Evolutionary conservation across 2,329 filamentous ascomycete species (phyloP).

Genomic region (Sporothrix schenckii): DNA sequence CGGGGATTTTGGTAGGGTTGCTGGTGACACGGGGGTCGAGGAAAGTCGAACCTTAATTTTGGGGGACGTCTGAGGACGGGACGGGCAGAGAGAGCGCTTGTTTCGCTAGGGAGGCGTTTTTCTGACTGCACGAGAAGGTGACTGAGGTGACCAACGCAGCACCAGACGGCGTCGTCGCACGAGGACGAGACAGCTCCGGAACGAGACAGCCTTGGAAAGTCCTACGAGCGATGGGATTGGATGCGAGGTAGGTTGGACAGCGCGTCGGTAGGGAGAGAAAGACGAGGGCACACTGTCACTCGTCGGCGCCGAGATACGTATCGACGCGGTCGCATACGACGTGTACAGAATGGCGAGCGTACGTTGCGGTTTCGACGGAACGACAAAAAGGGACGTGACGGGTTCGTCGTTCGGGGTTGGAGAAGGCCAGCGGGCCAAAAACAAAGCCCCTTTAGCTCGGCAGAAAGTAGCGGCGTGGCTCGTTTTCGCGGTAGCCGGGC

Average conservation of each 20-base stretch:
- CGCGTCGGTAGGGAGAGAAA: neutral
- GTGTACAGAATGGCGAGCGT: constrained; percentile 8
- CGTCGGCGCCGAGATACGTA: constrained; percentile 25
- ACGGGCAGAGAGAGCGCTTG: constrained; percentile 20
- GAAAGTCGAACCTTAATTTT: constrained; percentile 31
- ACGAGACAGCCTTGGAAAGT: constrained; percentile 20
- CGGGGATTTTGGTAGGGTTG: constrained; percentile 28
- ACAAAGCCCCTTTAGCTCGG: constrained; percentile 19
- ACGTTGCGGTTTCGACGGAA: neutral
- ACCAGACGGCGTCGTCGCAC: constrained; percentile 15
- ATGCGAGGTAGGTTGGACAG: neutral
- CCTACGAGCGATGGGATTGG: neutral
- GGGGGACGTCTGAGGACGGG: neutral
- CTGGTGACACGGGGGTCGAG: constrained; percentile 31
- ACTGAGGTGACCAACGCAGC: constrained; percentile 20
- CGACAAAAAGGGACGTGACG: neutral
- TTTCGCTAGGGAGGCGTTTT: constrained; percentile 11
- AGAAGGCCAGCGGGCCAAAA: constrained; percentile 18
- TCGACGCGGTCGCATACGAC: constrained; percentile 26
- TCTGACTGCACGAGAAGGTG: neutral
- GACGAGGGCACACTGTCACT: neutral
- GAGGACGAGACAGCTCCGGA: constrained; percentile 23
- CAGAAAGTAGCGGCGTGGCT: constrained; percentile 25
- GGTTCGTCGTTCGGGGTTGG: constrained; percentile 5
- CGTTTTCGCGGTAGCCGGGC: constrained; percentile 26